A percentile compares a stretch with the other conserved stretches of the same genome.
phyloP scores from a whole-genome alignment of 1,139 yeast species.

The Kodamaea alishanica region DNA sequence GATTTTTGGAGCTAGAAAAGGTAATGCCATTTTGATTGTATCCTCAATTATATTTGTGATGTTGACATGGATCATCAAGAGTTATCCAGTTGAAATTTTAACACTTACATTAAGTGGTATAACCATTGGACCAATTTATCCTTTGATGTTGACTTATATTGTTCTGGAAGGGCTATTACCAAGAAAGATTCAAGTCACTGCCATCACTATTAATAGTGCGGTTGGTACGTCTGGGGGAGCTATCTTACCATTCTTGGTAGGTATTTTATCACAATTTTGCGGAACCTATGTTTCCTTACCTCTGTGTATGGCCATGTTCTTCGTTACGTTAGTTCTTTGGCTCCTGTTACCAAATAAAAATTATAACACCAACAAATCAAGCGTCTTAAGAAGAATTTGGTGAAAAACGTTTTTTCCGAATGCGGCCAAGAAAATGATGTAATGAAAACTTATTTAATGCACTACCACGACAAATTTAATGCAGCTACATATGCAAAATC shows the following conservation, averaged over 20 bases:
- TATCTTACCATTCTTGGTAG: conserved; percentile 53
- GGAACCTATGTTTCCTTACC: conserved; percentile 57
- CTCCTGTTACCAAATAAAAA: conserved; percentile 35
- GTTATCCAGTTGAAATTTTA: conserved; percentile 18
- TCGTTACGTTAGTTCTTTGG: conserved; percentile 42
- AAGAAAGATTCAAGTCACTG: conserved; percentile 48
- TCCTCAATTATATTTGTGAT: conserved; percentile 34
- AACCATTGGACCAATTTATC: conserved; percentile 52
- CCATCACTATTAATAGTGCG: conserved; percentile 53
- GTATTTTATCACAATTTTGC: conserved; percentile 45
- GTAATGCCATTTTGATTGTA: conserved; percentile 28
- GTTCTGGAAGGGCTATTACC: conserved; percentile 41
- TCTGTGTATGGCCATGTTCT: conserved; percentile 37
- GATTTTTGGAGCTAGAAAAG: conserved; percentile 46
- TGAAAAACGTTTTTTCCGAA: no score
- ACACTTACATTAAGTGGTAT: conserved; percentile 47
- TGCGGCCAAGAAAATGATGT: no score
- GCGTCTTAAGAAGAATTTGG: no score
- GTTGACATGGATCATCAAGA: conserved; percentile 45
- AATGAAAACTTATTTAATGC: no score
- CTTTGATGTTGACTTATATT: conserved; percentile 46
- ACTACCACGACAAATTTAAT: no score
- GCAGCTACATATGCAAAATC: no score
- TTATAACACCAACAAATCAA: no score
- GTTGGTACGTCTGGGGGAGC: conserved; percentile 63